Evolutionary conservation across 306 rosid species (phyloP), one percentile per base, ranked within the genome.

Genomic region (Pyrus bretschneideri): DNA sequence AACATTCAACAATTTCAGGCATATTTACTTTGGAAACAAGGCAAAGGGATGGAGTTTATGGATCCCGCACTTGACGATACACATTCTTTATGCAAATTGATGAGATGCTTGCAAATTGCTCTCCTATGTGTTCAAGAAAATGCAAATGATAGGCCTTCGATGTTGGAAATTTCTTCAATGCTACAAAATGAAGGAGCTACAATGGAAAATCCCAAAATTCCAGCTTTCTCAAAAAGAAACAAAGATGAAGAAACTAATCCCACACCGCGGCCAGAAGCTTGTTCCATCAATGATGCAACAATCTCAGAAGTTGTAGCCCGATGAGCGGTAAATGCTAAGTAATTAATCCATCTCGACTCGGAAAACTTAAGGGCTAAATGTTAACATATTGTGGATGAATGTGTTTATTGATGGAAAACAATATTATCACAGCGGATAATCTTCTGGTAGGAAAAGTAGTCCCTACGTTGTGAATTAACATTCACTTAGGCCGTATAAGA

Each of bases 21-120:
- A 73, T 77, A 82, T 67, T 75, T 61, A 19, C 25, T 81, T 29
- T 87, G 86, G 88, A 81, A 76, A 61, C 77, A 74, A 61, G 88
- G 81, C 5, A 29, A 74, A 46, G 82, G 63, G 49, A 66, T 59
- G 67, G 81, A 83, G 22, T 73, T 83, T 67, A 38, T 59, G 59
- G 87, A 83, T 49, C 19, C 81, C 6, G 15, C 83, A 22, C 61
- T 83, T 9, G 89, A 86, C 21, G 85, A 83, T 30, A 15, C 78
- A 72, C 5, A 19, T 70, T 81, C 82, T 12, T 12, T 63, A 4
- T 78, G 83, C 12, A 83, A 81, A 63, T 17, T 86, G n/a, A 9
- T 73, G 57, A 65, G 64, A 61, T 86, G 89, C 73, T 31, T 83
- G 77, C 79, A 71, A 17, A 70, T 86, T 42, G 85, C 76, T 61